phyloP scores from a whole-genome alignment of 2,329 filamentous ascomycete species.

The Lanzia echinophila region DNA sequence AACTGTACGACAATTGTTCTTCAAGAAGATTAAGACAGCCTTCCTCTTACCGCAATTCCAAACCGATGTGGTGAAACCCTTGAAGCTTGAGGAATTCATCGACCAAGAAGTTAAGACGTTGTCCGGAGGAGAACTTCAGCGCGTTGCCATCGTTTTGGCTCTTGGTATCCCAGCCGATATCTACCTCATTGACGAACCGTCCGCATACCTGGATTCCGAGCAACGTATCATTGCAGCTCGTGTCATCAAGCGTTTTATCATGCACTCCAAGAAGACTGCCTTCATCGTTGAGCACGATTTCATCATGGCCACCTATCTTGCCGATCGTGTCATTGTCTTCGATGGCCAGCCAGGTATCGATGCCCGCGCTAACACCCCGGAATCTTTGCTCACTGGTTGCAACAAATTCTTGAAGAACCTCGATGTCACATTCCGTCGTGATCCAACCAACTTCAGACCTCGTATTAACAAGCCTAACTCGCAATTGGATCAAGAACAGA shows the following conservation, averaged over 20 bases:
- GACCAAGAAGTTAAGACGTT: slow-evolving; percentile 99
- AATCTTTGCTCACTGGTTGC: slow-evolving; percentile 87
- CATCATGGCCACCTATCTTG: slow-evolving; percentile 76
- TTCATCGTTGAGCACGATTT: slow-evolving; percentile 99
- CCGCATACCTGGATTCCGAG: slow-evolving; percentile 95
- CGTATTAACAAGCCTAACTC: slow-evolving; percentile 97
- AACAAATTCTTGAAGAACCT: slow-evolving; percentile 95
- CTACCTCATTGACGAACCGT: slow-evolving; percentile 97
- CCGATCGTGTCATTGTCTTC: slow-evolving; percentile 97
- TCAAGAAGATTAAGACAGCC: slow-evolving; percentile 98
- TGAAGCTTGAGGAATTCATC: slow-evolving; percentile 98
- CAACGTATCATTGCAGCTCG: slow-evolving; percentile 96
- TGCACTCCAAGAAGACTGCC: slow-evolving; percentile 99
- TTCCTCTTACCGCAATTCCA: slow-evolving; percentile 98
- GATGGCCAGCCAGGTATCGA: slow-evolving; percentile 88
- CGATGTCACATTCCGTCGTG: slow-evolving; percentile 96
- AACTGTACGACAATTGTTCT: slow-evolving; percentile 95
- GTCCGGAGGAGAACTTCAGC: slow-evolving; percentile 98
- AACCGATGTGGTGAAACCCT: slow-evolving; percentile 98
- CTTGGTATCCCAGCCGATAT: slow-evolving; percentile 94
- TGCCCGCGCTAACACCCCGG: slow-evolving; percentile 79
- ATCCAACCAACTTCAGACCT: slow-evolving; percentile 90
- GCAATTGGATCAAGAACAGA: slow-evolving; percentile 97
- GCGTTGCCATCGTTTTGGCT: slow-evolving; percentile 96
- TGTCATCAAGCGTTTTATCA: slow-evolving; percentile 99